Conservation (phyloP, 202 grass and related monocot species). For the Elaeis oleifera region DNA sequence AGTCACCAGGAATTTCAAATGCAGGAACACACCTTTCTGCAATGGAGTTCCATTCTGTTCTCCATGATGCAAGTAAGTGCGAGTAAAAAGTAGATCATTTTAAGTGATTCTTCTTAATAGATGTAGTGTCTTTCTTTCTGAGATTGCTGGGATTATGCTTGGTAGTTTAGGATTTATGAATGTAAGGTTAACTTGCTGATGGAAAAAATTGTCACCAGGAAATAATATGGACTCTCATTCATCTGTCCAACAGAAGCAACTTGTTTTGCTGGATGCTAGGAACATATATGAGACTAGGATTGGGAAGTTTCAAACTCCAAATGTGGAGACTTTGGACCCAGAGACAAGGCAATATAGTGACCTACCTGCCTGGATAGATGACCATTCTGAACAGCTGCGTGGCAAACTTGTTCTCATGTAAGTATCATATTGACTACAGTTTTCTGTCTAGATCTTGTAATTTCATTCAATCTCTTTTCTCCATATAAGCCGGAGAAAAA, state of each 20-base stretch:
- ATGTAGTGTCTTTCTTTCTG: too few species aligned
- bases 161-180: too few species aligned
- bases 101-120: too few species aligned
- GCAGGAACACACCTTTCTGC: conserved; percentile 66
- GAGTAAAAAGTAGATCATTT: too few species aligned
- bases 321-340: conserved; percentile 63
- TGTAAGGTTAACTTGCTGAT: background rate
- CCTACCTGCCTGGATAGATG: conserved; percentile 72
- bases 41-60: conserved; percentile 58
- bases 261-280: conserved; percentile 71
- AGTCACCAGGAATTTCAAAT: conserved; percentile 39
- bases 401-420: conserved; percentile 93
- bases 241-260: conserved; percentile 29
- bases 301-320: conserved; percentile 72
- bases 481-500: too few species aligned
- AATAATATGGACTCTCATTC: conserved; percentile 17
- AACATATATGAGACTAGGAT: conserved; percentile 90
- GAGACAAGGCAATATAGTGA: conserved; percentile 91
- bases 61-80: conserved; percentile 52
- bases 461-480: too few species aligned
- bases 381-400: conserved; percentile 52
- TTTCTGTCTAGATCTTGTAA: too few species aligned
- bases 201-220: conserved; percentile 6
- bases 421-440: background rate
- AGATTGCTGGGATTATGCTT: too few species aligned